A percentile compares a stretch with the other conserved stretches of the same genome.
phyloP scores from a whole-genome alignment of 2,329 filamentous ascomycete species.

The Alternaria brassicicola region DNA sequence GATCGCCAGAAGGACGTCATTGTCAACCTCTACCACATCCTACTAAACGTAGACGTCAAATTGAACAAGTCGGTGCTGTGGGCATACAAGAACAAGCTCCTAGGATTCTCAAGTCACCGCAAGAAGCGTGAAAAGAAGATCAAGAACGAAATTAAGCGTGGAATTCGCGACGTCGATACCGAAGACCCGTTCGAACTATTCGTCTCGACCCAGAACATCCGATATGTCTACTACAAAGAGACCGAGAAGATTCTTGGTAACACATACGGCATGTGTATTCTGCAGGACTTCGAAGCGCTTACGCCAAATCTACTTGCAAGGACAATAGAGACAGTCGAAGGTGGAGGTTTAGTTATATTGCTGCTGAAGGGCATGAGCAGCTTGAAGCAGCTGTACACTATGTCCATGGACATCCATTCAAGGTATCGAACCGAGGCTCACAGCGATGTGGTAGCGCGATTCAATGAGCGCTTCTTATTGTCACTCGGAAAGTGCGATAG shows the following conservation, averaged over 20 bases:
- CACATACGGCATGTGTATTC: constrained; percentile 97
- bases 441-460: constrained; percentile 89
- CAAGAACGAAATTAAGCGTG: constrained; percentile 96
- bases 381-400: constrained; percentile 93
- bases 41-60: constrained; percentile 87
- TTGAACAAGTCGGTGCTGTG: constrained; percentile 96
- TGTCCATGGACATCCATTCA: constrained; percentile 98
- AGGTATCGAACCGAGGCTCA: constrained; percentile 96
- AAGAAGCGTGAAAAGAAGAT: constrained; percentile 99
- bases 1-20: constrained; percentile 96
- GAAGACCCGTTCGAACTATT: constrained; percentile 98
- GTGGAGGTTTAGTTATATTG: constrained; percentile 87
- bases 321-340: constrained; percentile 97
- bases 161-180: constrained; percentile 86
- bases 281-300: constrained; percentile 97
- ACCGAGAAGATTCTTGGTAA: constrained; percentile 98
- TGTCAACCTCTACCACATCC: constrained; percentile 91
- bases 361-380: constrained; percentile 96
- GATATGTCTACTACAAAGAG: constrained; percentile 99
- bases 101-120: constrained; percentile 91
- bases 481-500: constrained; percentile 94
- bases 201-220: constrained; percentile 93
- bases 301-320: constrained; percentile 96
- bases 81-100: constrained; percentile 97
- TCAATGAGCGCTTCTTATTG: constrained; percentile 96